Conservation (phyloP, 177 flowering plant species). For the Vitis hybrid region DNA sequence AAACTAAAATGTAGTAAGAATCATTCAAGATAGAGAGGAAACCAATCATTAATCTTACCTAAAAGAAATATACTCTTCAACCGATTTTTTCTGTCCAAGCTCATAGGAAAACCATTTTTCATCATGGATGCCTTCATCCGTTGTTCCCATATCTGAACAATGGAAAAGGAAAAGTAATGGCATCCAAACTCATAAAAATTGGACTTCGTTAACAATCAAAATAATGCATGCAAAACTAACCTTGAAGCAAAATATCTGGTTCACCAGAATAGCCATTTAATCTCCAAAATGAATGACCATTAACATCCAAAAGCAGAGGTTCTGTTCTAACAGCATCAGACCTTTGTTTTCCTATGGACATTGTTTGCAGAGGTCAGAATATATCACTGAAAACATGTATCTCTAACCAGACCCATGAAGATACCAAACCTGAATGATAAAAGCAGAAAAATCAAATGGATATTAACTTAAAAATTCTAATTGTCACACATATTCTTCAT, state of each 20-base stretch:
- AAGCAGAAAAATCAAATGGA: too few species aligned
- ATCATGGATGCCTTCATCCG: constrained; percentile 23
- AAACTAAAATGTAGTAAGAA: too few species aligned
- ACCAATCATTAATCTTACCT: constrained; percentile 26
- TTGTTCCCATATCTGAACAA: constrained; percentile 36
- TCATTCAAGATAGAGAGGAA: too few species aligned
- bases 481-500: too few species aligned
- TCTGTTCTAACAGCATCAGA: constrained; percentile 62
- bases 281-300: constrained; percentile 62
- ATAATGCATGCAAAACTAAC: constrained; percentile 28
- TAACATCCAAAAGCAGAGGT: constrained; percentile 44
- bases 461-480: too few species aligned
- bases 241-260: constrained; percentile 57
- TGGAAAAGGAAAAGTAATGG: too few species aligned
- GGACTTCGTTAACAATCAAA: background rate
- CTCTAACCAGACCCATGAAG: too few species aligned
- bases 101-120: constrained; percentile 62
- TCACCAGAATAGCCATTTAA: constrained; percentile 35
- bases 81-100: constrained; percentile 29
- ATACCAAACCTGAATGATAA: background rate
- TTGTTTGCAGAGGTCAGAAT: background rate
- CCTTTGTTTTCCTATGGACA: constrained; percentile 30
- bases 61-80: constrained; percentile 42
- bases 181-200: background rate
- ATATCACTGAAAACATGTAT: background rate